Conservation (phyloP, 2,329 filamentous ascomycete species). For the Orbilia brochopaga region DNA sequence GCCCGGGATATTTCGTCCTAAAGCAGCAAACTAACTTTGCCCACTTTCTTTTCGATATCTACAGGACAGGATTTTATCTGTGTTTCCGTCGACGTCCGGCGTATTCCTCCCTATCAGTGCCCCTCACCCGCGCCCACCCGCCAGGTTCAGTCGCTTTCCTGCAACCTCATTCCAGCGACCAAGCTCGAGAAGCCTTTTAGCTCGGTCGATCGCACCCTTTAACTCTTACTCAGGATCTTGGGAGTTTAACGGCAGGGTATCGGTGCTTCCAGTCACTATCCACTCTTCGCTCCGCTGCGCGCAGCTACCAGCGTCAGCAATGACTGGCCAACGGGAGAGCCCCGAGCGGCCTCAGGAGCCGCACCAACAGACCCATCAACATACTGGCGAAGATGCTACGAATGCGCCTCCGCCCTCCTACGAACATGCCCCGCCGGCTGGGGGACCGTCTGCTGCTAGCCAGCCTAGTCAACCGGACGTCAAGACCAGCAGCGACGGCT, state of each 20-base stretch:
- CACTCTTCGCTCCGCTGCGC: no score
- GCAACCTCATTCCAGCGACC: not conserved
- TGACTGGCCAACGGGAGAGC: conserved; percentile 32
- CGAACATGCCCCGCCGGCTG: conserved; percentile 11
- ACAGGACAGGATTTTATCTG: not conserved
- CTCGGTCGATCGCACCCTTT: not conserved
- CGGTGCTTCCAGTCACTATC: not conserved
- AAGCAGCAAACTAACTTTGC: not conserved
- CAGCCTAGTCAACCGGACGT: conserved; percentile 21
- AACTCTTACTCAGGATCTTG: not conserved
- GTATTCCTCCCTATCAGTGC: not conserved
- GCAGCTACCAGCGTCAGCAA: not conserved
- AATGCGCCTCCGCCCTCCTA: conserved; percentile 30
- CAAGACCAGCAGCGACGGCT: conserved; percentile 30
- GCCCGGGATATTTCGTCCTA: not conserved
- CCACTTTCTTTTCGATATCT: not conserved
- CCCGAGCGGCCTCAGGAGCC: conserved; percentile 21
- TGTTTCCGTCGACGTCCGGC: not conserved
- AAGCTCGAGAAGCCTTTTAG: not conserved
- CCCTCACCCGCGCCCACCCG: not conserved
- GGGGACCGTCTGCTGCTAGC: conserved; percentile 1
- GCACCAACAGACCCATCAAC: conserved; percentile 1
- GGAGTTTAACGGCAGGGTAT: not conserved
- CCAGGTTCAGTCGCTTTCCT: not conserved
- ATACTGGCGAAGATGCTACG: conserved; percentile 9